phyloP scores from a whole-genome alignment of 2,329 filamentous ascomycete species.

The Graphilbum sp. region DNA sequence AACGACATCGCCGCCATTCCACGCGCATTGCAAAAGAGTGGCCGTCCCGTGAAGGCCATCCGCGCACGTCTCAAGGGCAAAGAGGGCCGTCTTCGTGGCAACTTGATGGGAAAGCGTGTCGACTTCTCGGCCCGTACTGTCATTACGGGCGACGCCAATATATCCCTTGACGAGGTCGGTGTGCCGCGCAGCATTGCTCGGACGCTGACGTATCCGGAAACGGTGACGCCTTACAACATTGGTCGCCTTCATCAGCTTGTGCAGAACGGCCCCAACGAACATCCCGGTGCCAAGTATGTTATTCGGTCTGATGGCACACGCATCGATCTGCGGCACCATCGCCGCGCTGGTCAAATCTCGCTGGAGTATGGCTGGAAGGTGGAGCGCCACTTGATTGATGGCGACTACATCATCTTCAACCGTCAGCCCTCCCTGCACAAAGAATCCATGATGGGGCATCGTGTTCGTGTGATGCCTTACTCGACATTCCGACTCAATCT shows the following conservation, averaged over 20 bases:
- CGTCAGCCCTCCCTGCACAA: conserved; percentile 98
- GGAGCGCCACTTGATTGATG: conserved; percentile 87
- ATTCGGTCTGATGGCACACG: conserved; percentile 85
- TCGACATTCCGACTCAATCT: conserved; percentile 96
- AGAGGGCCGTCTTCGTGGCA: conserved; percentile 92
- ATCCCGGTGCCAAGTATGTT: conserved; percentile 92
- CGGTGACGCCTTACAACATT: conserved; percentile 96
- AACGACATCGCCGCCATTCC: conserved; percentile 96
- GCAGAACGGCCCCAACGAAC: conserved; percentile 83
- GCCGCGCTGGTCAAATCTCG: conserved; percentile 69
- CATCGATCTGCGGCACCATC: conserved; percentile 88
- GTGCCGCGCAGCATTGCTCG: conserved; percentile 87
- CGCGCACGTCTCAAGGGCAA: conserved; percentile 97
- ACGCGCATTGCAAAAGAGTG: conserved; percentile 90
- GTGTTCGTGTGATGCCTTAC: conserved; percentile 95
- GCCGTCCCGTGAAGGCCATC: conserved; percentile 90
- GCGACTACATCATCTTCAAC: conserved; percentile 98
- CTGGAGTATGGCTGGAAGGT: conserved; percentile 98
- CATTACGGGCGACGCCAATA: conserved; percentile 95
- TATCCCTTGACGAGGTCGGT: conserved; percentile 93
- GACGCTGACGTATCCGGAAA: conserved; percentile 90
- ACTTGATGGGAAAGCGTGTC: conserved; percentile 98
- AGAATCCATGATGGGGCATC: conserved; percentile 99
- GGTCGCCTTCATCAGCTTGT: conserved; percentile 79
- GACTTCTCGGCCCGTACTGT: conserved; percentile 99